These are phyloP conservation scores for Plasmodium malariae DNA, from an alignment of 169 alveolate species.

Conservation along the genomic window DNA sequence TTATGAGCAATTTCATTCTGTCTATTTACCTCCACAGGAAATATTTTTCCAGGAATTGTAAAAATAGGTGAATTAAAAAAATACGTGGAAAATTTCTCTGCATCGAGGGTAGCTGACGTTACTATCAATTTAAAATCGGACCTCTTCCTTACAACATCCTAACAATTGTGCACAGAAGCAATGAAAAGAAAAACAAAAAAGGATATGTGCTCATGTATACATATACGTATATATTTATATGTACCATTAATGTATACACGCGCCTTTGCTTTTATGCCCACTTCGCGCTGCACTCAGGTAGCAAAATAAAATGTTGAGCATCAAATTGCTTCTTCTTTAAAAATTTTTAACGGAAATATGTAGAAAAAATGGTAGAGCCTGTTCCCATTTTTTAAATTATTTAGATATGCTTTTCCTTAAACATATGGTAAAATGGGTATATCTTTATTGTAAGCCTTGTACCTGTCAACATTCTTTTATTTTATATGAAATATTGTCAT, in stretches of 20 bases:
- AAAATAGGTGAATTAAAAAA: conserved; percentile 97
- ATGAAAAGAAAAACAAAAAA: not conserved
- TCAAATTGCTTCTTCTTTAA: conserved; percentile 3
- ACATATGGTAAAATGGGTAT: not conserved
- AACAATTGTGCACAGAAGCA: not conserved
- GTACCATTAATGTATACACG: not conserved
- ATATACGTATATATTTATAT: not conserved
- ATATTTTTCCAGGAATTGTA: conserved; percentile 99
- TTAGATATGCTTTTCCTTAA: not conserved
- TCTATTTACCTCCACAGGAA: conserved; percentile 98
- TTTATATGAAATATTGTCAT: conserved; percentile 53
- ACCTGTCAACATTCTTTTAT: conserved; percentile 88
- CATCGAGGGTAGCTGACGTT: conserved; percentile 98
- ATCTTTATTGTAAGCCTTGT: conserved; percentile 84
- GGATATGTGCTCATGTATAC: not conserved
- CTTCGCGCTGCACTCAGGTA: no score
- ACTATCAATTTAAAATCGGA: conserved; percentile 97
- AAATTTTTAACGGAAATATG: not conserved
- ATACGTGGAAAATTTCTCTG: conserved; percentile 97
- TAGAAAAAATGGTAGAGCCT: not conserved
- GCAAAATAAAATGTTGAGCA: no score
- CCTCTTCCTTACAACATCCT: conserved; percentile 93
- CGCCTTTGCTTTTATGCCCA: not conserved
- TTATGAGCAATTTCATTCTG: no score
- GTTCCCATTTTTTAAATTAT: not conserved